Base-by-base conservation (phyloP, 164 flowering plant species). In the Amborella trichopoda region DNA sequence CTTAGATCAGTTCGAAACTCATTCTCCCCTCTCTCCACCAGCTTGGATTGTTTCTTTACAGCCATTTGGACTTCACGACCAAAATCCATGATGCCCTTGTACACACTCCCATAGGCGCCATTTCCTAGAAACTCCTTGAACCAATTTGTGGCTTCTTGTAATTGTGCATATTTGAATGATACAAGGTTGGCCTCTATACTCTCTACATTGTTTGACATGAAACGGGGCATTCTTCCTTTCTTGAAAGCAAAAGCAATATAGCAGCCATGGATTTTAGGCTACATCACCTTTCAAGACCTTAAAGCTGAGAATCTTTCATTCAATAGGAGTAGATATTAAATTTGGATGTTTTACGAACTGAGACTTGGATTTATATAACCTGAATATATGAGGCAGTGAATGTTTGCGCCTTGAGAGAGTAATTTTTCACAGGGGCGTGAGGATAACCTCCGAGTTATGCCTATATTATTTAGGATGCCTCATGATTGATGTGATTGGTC, bases 1-100 rank as follows among this genome's bases (percentile, higher is more conserved):
- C 28, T 48, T 33, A 58, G 40, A 37, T 57, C 67, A 3, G 50
- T 37, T 39, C 28, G 43, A 26, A 57, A 53, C 44, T 57, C 62
- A 28, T 38, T 48, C 4, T 57, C 58, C 8, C 24, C 45, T 6
- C 37, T 42, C 12, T 18, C 26, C 5, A 38, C 46, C 11, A 46
- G 26, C 22, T 44, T 57, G 22, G 36, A 38, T 23, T 56, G 36
- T 36, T 30, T 52, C 52, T 57, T 63, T 1, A 53, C 67, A 3
- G 59, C 67, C 41, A 57, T 26, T 10, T 13, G 9, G 26, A 18
- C 5, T 3, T 43, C 14, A 40, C 23, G 34, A 0, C 2, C 21
- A 0, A 24, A 16, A 23, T 24, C 44, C 3, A 5, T 21, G 12
- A 21, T 20, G 9, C 62, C 62, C 53, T 53, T 57, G 28, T 57